Evolutionary conservation across 257 asterid species (phyloP).

Genomic region (Jaltomata sinuosa): DNA sequence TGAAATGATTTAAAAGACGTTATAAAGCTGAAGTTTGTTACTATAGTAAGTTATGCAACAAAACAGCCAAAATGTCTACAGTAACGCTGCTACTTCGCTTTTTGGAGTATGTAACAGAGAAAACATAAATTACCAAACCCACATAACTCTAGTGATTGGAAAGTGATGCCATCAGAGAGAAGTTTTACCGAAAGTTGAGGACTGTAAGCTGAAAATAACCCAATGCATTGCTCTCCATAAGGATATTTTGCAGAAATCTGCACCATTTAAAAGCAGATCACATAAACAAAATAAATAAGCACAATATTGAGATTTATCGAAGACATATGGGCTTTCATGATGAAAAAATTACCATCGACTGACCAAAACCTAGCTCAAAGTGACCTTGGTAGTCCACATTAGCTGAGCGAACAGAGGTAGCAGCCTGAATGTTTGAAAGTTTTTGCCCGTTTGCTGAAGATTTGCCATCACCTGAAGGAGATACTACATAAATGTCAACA

Average conservation of each 20-base stretch:
- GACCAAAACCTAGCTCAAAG: slow-evolving; percentile 45
- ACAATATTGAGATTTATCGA: background rate
- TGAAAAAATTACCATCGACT: slow-evolving; percentile 26
- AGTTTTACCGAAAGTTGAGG: slow-evolving; percentile 37
- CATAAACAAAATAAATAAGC: background rate
- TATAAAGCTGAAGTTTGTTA: background rate
- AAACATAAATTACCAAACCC: background rate
- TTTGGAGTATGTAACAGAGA: background rate
- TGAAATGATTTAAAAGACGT: background rate
- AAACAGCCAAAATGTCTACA: background rate
- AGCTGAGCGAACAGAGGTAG: background rate
- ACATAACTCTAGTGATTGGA: background rate
- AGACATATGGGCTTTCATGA: background rate
- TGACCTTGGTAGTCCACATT: slow-evolving; percentile 23
- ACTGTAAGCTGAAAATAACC: slow-evolving; percentile 32
- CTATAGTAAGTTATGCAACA: background rate
- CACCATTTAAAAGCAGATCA: background rate
- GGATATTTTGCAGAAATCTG: slow-evolving; percentile 50
- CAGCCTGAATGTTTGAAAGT: slow-evolving; percentile 14
- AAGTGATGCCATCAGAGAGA: background rate
- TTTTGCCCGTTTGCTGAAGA: slow-evolving; percentile 21
- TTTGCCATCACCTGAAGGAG: slow-evolving; percentile 4
- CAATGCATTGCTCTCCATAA: slow-evolving; percentile 40
- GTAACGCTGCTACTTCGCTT: background rate
- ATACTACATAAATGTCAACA: background rate